phyloP scores from a whole-genome alignment of 1,139 yeast species.

The Lodderomyces elongisporus region DNA sequence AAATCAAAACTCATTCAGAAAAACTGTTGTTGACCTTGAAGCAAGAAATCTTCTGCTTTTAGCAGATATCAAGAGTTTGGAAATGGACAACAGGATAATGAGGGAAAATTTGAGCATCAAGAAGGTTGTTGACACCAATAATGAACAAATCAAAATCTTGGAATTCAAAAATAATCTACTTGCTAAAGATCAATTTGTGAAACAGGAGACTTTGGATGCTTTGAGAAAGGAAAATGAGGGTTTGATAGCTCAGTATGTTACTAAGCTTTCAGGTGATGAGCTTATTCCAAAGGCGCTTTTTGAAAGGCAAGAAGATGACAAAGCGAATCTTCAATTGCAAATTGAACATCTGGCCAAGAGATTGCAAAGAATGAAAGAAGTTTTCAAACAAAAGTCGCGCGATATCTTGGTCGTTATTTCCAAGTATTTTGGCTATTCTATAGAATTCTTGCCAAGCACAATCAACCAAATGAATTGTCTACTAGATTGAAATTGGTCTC shows the following conservation, averaged over 20 bases:
- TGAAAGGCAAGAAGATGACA: slow-evolving; percentile 59
- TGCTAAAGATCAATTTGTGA: slow-evolving; percentile 59
- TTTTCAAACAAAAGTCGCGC: slow-evolving; percentile 64
- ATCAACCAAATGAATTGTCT: slow-evolving; percentile 48
- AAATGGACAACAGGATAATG: slow-evolving; percentile 23
- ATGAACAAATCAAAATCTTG: slow-evolving; percentile 45
- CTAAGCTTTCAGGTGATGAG: slow-evolving; percentile 11
- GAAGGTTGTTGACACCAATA: slow-evolving; percentile 23
- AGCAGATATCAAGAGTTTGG: slow-evolving; percentile 34
- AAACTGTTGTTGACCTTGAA: slow-evolving; percentile 31
- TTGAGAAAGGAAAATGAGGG: slow-evolving; percentile 61
- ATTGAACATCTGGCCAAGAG: slow-evolving; percentile 54
- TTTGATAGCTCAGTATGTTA: slow-evolving; percentile 28
- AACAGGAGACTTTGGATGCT: slow-evolving; percentile 46
- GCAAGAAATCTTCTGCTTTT: slow-evolving; percentile 38
- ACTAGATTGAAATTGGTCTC: slow-evolving; percentile 59
- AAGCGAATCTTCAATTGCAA: slow-evolving; percentile 42
- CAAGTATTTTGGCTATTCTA: slow-evolving; percentile 64
- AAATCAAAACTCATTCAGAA: slow-evolving; percentile 20
- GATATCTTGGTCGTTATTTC: slow-evolving; percentile 70
- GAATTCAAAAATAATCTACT: slow-evolving; percentile 69
- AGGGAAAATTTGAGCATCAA: slow-evolving; percentile 30
- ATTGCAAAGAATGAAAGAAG: slow-evolving; percentile 54
- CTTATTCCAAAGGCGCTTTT: slow-evolving; percentile 59
- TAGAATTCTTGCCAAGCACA: slow-evolving; percentile 64